A percentile compares a stretch with the other conserved stretches of the same genome.
Evolutionary conservation across 495 filamentous ascomycete species (phyloP).

Genomic region (Neurospora sublineolata): DNA sequence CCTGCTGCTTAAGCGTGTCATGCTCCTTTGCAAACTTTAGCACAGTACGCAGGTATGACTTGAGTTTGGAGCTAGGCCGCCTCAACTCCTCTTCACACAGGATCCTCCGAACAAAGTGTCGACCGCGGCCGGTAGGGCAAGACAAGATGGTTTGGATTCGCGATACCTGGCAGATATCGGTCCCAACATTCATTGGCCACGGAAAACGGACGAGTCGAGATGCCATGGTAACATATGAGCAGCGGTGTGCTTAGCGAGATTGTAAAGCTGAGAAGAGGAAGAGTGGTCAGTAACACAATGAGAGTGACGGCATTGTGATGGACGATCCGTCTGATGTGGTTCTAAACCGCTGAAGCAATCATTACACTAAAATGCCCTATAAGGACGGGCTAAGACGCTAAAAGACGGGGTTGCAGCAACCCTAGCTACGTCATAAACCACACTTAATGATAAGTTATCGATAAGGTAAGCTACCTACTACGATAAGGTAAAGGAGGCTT

Average conservation of each 20-base stretch:
- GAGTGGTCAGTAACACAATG: background rate
- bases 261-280: background rate
- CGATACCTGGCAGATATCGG: slow-evolving; percentile 41
- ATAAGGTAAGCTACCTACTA: background rate
- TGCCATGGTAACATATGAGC: background rate
- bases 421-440: background rate
- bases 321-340: background rate
- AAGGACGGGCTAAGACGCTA: background rate
- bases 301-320: background rate
- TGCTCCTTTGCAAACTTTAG: background rate
- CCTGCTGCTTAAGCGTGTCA: background rate
- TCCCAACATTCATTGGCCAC: slow-evolving; percentile 38
- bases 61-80: background rate
- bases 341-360: background rate
- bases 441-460: background rate
- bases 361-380: background rate
- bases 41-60: background rate
- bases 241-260: background rate
- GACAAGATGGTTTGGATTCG: slow-evolving; percentile 31
- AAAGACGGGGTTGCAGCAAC: background rate
- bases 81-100: slow-evolving; percentile 27
- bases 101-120: slow-evolving; percentile 29
- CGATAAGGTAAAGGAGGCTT: background rate
- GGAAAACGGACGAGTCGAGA: slow-evolving; percentile 29
- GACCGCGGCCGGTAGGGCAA: slow-evolving; percentile 3